Conservation (phyloP, 352 stramenopile species). For the Pythium dissotocum region DNA sequence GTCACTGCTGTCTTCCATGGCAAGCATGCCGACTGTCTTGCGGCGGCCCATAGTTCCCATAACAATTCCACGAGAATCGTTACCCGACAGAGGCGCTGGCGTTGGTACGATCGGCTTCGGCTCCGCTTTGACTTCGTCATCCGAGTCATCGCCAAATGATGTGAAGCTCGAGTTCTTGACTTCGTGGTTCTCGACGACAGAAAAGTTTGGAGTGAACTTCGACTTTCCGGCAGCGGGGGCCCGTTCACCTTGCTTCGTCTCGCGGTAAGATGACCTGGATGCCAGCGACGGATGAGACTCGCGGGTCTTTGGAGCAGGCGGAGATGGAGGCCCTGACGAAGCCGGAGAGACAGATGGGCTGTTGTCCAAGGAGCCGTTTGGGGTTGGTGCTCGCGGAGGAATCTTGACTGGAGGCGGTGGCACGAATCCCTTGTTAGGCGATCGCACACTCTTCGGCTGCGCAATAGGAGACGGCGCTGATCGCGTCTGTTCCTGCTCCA, state of each 20-base stretch:
- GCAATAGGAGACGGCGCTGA: conserved; percentile 3
- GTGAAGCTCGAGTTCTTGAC: conserved; percentile 79
- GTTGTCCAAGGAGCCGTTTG: conserved; percentile 20
- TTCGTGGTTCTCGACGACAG: conserved; percentile 55
- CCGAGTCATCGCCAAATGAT: conserved; percentile 81
- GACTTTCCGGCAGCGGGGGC: conserved; percentile 6
- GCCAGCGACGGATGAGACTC: conserved; percentile 20
- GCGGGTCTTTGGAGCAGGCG: conserved; percentile 28
- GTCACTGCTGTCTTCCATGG: conserved; percentile 82
- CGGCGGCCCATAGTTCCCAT: conserved; percentile 65
- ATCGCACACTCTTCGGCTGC: conserved; percentile 12
- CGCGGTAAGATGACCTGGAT: conserved; percentile 4
- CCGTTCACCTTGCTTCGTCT: conserved; percentile 28
- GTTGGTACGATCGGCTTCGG: conserved; percentile 45
- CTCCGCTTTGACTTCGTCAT: conserved; percentile 78
- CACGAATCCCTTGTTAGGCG: conserved; percentile 6
- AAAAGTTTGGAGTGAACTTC: conserved; percentile 65
- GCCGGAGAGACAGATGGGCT: conserved; percentile 19
- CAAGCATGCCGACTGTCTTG: conserved; percentile 68
- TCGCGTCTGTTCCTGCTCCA: conserved; percentile 25
- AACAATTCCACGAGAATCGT: conserved; percentile 45
- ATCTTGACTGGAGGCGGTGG: conserved; percentile 18
- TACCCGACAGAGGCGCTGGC: conserved; percentile 36
- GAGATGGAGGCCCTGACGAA: conserved; percentile 23
- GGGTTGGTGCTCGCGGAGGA: conserved; percentile 4